Percentiles rank a stretch among this genome's conserved stretches.
Evolutionary conservation across 345 rosid genomes (phyloP).

Genomic region (Euphorbia pulcherrima): DNA sequence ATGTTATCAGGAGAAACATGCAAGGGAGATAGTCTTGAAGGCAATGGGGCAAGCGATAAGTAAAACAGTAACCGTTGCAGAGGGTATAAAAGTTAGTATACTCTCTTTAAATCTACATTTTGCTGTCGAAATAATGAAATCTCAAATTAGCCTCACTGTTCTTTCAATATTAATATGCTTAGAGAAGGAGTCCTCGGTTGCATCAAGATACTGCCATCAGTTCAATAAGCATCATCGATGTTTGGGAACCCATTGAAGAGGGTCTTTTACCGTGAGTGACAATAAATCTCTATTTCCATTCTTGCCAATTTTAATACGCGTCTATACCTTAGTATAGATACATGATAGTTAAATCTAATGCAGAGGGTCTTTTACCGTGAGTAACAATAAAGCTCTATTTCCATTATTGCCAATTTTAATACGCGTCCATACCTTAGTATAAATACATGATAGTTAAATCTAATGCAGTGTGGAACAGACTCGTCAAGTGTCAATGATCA

Average conservation of each 20-base stretch:
- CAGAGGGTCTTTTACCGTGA: conserved; percentile 92
- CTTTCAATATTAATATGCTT: not conserved
- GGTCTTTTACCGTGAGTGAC: conserved; percentile 78
- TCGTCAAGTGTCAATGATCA: conserved; percentile 89
- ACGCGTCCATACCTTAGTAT: not conserved
- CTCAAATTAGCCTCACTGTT: not conserved
- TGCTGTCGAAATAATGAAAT: not conserved
- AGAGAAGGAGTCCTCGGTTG: conserved; percentile 72
- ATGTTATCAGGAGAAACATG: conserved; percentile 56
- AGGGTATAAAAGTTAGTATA: conserved; percentile 62
- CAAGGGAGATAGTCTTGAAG: conserved; percentile 67
- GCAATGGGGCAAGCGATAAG: conserved; percentile 97
- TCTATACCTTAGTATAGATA: not conserved
- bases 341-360: conserved; percentile 63
- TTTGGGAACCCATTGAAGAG: conserved; percentile 95
- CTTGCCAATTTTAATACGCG: not conserved
- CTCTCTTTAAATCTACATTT: conserved; percentile 4
- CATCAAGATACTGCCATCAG: conserved; percentile 84
- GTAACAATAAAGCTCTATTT: conserved; percentile 21
- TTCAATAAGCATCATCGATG: conserved; percentile 88
- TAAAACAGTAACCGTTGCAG: conserved; percentile 80
- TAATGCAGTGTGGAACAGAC: conserved; percentile 89
- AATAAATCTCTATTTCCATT: conserved; percentile 4
- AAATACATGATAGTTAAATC: conserved; percentile 31
- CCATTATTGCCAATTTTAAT: not conserved